phyloP scores from a whole-genome alignment of 1,284 basidiomycete species.

The Ganoderma leucocontextum region DNA sequence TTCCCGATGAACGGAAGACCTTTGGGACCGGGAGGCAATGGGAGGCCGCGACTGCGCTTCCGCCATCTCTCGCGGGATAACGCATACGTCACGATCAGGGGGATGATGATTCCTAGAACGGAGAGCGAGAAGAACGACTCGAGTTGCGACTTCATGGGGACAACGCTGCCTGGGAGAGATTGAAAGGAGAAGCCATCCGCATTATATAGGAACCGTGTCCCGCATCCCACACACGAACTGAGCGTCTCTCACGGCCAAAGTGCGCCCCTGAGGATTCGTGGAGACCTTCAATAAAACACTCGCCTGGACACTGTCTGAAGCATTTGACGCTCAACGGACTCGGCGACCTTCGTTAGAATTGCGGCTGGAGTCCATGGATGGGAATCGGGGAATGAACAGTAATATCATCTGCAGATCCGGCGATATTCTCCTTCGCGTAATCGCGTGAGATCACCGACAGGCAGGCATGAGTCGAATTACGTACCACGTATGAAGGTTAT shows the following conservation, averaged over 20 bases:
- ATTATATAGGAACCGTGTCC: background rate
- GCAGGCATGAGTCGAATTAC: background rate
- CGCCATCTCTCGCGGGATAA: conserved; percentile 9
- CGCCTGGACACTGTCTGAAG: background rate
- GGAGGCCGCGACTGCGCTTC: conserved; percentile 8
- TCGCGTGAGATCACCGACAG: conserved; percentile 3
- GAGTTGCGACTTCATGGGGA: background rate
- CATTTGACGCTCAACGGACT: background rate
- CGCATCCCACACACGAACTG: background rate
- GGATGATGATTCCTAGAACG: background rate
- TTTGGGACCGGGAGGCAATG: conserved; percentile 16
- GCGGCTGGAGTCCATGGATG: background rate
- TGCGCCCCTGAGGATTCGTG: background rate
- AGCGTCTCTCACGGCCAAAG: background rate
- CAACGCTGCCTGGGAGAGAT: background rate
- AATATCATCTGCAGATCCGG: background rate
- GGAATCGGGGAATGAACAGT: background rate
- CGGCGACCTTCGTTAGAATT: background rate
- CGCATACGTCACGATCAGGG: background rate
- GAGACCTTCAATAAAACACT: background rate
- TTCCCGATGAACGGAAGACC: conserved; percentile 14
- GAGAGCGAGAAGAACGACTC: background rate
- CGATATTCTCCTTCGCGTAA: background rate
- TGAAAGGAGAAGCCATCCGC: background rate
- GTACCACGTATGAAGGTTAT: background rate